phyloP scores from a whole-genome alignment of 179 eudicot genomes.

The Actinidia polygama region DNA sequence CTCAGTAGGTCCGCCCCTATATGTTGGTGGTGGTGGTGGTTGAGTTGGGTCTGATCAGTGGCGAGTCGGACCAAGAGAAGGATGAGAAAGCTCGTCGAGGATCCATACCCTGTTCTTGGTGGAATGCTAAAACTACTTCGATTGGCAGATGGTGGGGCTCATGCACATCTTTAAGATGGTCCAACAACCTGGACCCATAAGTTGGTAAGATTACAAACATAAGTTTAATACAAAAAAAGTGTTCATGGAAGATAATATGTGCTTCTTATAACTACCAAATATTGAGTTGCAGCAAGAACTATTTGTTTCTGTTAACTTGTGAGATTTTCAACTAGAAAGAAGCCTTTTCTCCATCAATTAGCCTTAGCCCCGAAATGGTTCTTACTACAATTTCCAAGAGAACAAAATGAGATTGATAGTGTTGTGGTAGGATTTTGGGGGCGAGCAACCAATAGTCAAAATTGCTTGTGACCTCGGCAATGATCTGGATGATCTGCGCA shows the following conservation, averaged over 20 bases:
- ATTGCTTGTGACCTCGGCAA: no score
- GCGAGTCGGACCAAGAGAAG: constrained; percentile 35
- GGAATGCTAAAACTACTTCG: constrained; percentile 92
- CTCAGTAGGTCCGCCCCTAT: no score
- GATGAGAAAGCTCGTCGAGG: constrained; percentile 54
- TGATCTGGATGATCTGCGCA: no score
- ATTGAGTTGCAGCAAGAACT: background rate
- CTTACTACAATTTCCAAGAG: no score
- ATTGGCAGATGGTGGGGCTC: constrained; percentile 95
- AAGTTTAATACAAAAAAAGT: background rate
- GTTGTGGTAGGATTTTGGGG: no score
- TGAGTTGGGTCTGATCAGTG: constrained; percentile 21
- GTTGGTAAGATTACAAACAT: constrained; percentile 36
- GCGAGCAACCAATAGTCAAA: no score
- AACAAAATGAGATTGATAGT: no score
- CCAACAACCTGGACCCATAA: constrained; percentile 85
- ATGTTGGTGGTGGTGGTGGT: constrained; percentile 22
- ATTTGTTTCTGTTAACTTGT: background rate
- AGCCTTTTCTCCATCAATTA: background rate
- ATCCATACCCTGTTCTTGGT: constrained; percentile 93
- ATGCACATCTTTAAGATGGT: constrained; percentile 84
- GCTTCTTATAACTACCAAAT: background rate
- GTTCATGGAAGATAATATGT: background rate
- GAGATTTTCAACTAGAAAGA: background rate
- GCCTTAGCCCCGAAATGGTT: background rate